Evolutionary conservation across 2,329 filamentous ascomycete genomes (phyloP).

Genomic region (Penicillium capsulatum): DNA sequence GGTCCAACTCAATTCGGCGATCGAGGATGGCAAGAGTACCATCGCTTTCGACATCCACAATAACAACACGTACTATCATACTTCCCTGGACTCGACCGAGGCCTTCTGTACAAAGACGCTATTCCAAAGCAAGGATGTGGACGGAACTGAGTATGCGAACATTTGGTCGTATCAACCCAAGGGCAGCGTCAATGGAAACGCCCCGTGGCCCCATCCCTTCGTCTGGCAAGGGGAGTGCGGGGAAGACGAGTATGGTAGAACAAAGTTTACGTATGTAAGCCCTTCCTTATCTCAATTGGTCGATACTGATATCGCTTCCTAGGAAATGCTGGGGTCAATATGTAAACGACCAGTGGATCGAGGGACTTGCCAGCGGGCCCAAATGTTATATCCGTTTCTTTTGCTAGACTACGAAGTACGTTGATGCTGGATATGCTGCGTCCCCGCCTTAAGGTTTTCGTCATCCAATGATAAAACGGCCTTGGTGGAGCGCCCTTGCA

Average conservation of each 20-base stretch:
- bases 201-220: not conserved
- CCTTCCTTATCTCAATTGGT: not conserved
- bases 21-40: not conserved
- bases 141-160: not conserved
- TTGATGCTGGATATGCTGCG: not conserved
- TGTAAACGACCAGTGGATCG: not conserved
- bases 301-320: not conserved
- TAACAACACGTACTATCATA: not conserved
- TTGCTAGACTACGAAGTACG: not conserved
- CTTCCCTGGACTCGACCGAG: too few species aligned
- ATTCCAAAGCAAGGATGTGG: too few species aligned
- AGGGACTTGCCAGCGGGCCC: not conserved
- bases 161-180: not conserved
- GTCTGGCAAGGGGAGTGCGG: not conserved
- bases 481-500: not conserved
- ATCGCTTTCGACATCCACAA: not conserved
- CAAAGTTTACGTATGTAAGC: not conserved
- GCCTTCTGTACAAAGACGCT: not conserved
- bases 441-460: not conserved
- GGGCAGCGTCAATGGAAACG: not conserved
- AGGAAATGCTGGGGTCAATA: not conserved
- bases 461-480: not conserved
- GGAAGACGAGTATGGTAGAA: not conserved
- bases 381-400: not conserved
- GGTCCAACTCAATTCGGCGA: not conserved